These are phyloP conservation scores for Dioszegia crocea DNA, from an alignment of 768 basidiomycete genomes.

Conservation along the genomic window DNA sequence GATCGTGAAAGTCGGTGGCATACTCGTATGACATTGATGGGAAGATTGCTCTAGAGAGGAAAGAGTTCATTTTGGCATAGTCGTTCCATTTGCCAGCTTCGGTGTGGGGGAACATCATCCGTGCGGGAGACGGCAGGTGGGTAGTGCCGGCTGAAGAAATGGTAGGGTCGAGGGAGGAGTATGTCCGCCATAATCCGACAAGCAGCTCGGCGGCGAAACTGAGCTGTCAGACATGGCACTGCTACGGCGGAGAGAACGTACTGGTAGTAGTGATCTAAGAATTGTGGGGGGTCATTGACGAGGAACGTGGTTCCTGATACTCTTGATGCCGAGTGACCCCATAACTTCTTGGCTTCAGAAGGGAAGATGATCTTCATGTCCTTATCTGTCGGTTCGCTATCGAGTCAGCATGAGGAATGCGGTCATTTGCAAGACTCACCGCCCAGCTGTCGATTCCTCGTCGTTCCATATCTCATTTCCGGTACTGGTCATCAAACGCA, in stretches of 20 bases:
- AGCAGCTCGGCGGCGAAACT: constrained; percentile 81
- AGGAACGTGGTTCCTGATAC: constrained; percentile 80
- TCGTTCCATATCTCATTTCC: constrained; percentile 61
- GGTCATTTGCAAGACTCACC: constrained; percentile 24
- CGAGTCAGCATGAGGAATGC: background rate
- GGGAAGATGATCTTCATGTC: constrained; percentile 74
- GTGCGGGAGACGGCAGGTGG: constrained; percentile 66
- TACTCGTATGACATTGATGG: constrained; percentile 78
- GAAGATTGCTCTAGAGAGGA: constrained; percentile 71
- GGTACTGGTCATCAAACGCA: constrained; percentile 67
- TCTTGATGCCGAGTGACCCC: constrained; percentile 67
- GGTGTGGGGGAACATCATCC: constrained; percentile 70
- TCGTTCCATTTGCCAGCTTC: constrained; percentile 81
- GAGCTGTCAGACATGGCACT: background rate
- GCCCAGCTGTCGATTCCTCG: constrained; percentile 55
- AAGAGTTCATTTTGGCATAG: constrained; percentile 86
- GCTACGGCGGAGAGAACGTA: constrained; percentile 8
- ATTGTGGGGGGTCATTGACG: constrained; percentile 80
- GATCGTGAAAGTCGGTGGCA: constrained; percentile 75
- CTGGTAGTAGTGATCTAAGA: constrained; percentile 86
- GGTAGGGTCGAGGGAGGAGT: constrained; percentile 69
- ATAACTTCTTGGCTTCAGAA: constrained; percentile 62
- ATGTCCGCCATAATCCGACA: constrained; percentile 88
- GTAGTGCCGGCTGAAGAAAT: constrained; percentile 67
- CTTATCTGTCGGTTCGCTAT: constrained; percentile 66